These are phyloP conservation scores for Camelina laxa DNA, from an alignment of 345 rosid genomes.

Conservation along the genomic window DNA sequence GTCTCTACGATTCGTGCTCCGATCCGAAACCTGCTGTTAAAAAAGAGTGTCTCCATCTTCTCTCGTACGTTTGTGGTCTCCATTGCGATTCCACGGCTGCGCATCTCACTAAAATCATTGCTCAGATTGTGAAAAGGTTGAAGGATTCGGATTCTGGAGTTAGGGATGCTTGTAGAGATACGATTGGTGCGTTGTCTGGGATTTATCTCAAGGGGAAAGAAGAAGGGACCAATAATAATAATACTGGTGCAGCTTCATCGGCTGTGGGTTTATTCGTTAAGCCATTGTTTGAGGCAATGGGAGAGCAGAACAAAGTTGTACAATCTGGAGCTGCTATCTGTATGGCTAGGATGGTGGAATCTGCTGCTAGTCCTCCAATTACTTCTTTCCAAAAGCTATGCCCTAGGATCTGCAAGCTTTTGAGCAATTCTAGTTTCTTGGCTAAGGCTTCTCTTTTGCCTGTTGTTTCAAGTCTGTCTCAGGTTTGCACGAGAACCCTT, in stretches of 20 bases:
- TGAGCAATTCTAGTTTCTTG: slow-evolving; percentile 77
- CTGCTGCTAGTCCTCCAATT: slow-evolving; percentile 62
- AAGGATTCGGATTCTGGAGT: slow-evolving; percentile 94
- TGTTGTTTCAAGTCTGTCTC: slow-evolving; percentile 76
- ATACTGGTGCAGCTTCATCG: slow-evolving; percentile 44
- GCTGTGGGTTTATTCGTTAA: slow-evolving; percentile 77
- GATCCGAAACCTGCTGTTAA: slow-evolving; percentile 90
- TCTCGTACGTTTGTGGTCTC: slow-evolving; percentile 60
- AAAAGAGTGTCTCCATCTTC: slow-evolving; percentile 78
- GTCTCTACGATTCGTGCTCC: slow-evolving; percentile 82
- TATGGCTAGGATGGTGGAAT: slow-evolving; percentile 92
- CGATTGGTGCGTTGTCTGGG: slow-evolving; percentile 75
- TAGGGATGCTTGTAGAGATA: slow-evolving; percentile 87
- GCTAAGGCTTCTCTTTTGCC: slow-evolving; percentile 86
- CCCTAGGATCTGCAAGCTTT: slow-evolving; percentile 86
- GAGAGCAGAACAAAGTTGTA: slow-evolving; percentile 89
- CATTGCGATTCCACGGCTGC: slow-evolving; percentile 69
- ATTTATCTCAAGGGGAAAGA: slow-evolving; percentile 75
- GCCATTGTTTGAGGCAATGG: slow-evolving; percentile 97
- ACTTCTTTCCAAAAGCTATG: slow-evolving; percentile 82
- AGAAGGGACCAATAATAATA: slow-evolving; percentile 31
- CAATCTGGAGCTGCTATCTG: slow-evolving; percentile 91
- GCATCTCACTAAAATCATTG: slow-evolving; percentile 74
- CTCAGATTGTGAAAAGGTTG: slow-evolving; percentile 72
- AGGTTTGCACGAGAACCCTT: slow-evolving; percentile 58